Evolutionary conservation across 176 grass and related monocot genomes (phyloP).

Genomic region (Cymbopogon citratus): DNA sequence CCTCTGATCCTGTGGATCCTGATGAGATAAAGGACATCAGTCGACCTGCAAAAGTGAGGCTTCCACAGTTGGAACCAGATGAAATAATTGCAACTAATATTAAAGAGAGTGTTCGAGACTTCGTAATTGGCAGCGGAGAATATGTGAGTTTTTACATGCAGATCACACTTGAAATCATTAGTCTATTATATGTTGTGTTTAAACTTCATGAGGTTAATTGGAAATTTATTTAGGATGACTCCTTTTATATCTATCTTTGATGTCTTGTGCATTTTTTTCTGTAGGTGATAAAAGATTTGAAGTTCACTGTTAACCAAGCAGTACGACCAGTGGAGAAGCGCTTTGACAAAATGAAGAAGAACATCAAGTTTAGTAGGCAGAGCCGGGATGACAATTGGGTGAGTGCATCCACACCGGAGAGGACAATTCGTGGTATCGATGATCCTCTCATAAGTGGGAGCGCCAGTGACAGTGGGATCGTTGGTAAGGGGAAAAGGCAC

Average conservation of each 20-base stretch:
- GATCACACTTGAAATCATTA: not conserved
- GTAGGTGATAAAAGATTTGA: slow-evolving; percentile 85
- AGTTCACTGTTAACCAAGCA: slow-evolving; percentile 79
- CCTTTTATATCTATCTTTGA: not conserved
- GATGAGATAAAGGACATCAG: slow-evolving; percentile 67
- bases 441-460: slow-evolving; percentile 68
- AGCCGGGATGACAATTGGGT: slow-evolving; percentile 67
- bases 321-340: slow-evolving; percentile 70
- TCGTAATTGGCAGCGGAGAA: slow-evolving; percentile 71
- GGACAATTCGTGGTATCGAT: slow-evolving; percentile 57
- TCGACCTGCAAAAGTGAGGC: slow-evolving; percentile 58
- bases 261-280: not conserved
- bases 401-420: slow-evolving; percentile 28
- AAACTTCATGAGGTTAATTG: not conserved
- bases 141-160: slow-evolving; percentile 45
- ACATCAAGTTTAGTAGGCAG: slow-evolving; percentile 31
- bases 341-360: slow-evolving; percentile 60
- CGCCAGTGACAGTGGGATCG: slow-evolving; percentile 49
- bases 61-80: slow-evolving; percentile 52
- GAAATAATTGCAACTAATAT: slow-evolving; percentile 57
- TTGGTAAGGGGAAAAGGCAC: slow-evolving; percentile 34
- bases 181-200: not conserved
- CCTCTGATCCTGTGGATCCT: slow-evolving; percentile 64
- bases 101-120: slow-evolving; percentile 66
- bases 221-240: not conserved